phyloP scores from a whole-genome alignment of 441 rosid species.

The Metrosideros polymorpha region DNA sequence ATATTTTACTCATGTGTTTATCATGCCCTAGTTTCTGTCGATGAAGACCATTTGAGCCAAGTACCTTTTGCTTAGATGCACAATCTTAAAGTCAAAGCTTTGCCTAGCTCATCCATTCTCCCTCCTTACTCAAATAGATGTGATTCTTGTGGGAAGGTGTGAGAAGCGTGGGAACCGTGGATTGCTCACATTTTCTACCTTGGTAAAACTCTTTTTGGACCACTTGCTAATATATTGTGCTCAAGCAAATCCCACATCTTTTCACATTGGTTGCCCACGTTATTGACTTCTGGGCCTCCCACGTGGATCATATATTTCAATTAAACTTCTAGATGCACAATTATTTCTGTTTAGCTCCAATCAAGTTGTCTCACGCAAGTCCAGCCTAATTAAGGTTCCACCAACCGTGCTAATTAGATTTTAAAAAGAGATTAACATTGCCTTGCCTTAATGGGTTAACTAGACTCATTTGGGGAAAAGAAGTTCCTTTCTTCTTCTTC shows the following conservation, averaged over 20 bases:
- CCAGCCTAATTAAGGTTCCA: background rate
- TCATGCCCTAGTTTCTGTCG: background rate
- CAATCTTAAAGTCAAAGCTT: background rate
- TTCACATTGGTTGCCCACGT: background rate
- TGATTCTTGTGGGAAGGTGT: too few species aligned
- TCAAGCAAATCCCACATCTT: background rate
- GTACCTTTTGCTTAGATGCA: too few species aligned
- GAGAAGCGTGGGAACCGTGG: too few species aligned
- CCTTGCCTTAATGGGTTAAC: background rate
- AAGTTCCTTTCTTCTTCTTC: background rate
- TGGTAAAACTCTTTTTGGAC: background rate
- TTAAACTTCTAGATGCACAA: background rate
- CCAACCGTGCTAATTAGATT: background rate
- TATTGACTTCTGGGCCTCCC: background rate
- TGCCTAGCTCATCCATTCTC: too few species aligned
- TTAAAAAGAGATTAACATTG: background rate
- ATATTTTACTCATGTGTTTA: too few species aligned
- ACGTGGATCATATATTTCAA: background rate
- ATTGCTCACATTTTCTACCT: too few species aligned
- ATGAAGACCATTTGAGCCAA: background rate
- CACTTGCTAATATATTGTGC: background rate
- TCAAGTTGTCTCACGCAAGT: background rate
- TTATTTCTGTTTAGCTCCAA: background rate
- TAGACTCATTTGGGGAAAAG: background rate
- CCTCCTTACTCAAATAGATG: too few species aligned